Conservation (phyloP, 2,329 filamentous ascomycete species). For the Karstenula rhodostoma region DNA sequence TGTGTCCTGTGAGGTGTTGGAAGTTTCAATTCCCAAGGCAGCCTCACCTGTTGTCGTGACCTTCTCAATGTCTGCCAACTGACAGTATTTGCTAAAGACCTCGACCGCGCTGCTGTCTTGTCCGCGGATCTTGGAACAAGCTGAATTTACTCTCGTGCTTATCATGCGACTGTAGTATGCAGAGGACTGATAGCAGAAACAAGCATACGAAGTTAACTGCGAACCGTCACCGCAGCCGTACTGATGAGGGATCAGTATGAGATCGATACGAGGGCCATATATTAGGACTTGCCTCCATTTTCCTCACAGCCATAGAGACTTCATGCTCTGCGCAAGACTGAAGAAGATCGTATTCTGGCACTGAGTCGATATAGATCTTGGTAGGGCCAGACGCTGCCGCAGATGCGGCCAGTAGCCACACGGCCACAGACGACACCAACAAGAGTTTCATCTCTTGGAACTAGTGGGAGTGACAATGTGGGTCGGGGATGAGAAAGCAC, state of each 20-base stretch:
- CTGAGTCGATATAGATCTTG: constrained; percentile 24
- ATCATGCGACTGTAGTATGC: constrained; percentile 25
- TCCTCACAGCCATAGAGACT: constrained; percentile 26
- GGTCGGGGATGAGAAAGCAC: background rate
- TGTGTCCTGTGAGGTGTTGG: background rate
- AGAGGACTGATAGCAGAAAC: constrained; percentile 28
- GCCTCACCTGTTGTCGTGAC: constrained; percentile 6
- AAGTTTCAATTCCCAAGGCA: too few species aligned
- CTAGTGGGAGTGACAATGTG: background rate
- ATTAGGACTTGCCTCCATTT: constrained; percentile 18
- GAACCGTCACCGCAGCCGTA: constrained; percentile 29
- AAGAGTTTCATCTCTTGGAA: background rate
- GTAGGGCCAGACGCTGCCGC: constrained; percentile 4
- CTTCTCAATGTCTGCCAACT: constrained; percentile 10
- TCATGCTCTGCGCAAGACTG: constrained; percentile 25
- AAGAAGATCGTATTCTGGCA: constrained; percentile 25
- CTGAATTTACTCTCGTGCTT: constrained; percentile 17
- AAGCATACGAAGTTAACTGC: constrained; percentile 25
- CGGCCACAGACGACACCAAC: background rate
- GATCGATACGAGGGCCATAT: background rate
- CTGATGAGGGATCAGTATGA: background rate
- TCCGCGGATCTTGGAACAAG: constrained; percentile 15
- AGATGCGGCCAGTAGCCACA: background rate
- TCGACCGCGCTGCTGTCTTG: constrained; percentile 21
- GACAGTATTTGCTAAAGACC: constrained; percentile 25